Evolutionary conservation across 371 early-diverging fungal genomes (phyloP), one percentile per base, ranked within the genome.

Genomic region (Entomophthora muscae): DNA sequence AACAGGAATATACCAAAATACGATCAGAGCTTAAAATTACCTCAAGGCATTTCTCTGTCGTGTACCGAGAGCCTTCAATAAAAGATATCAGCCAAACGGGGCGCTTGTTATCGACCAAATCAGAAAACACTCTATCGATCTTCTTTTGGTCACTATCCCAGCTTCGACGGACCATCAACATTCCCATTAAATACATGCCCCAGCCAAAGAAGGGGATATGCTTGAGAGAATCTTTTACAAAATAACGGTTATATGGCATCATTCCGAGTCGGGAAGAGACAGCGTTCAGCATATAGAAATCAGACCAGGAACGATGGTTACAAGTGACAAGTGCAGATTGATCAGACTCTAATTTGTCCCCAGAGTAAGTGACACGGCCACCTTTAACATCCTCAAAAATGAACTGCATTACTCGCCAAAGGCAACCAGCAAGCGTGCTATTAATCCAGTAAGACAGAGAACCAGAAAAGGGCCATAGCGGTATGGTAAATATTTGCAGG

Each of bases 1-100:
- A 42, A 42, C 42, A 42, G 10, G 17, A 42, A 42, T 42, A 42
- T 5, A 42, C 17, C 5, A 10, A 42, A 42, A 42, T 10, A 42
- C 42, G 5, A 42, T 5, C 10, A 52, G 3, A 53, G 26, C 22
- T 13, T 1, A 24, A 52, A 27, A 60, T 61, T 65, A 78, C 79
- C 56, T 81, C 82, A 24, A 65, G 65, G 5, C 82, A 70, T 66
- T 88, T 88, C 53, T 71, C 66, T 1, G 76, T 73, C 0, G 81
- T 85, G 10, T 80, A 65, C 10, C 88, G 75, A 22, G 86, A 82
- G 23, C 88, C 88, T 66, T 88, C 88, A 24, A 83, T 75, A 68
- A 80, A 88, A 53, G 75, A 79, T 57, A 85, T 79, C n/a, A 88
- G 70, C 85, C 85, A 88, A 10, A 82, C 84, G 0, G 86, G 86